Percentiles rank a stretch among this genome's conserved stretches.
Conservation (phyloP, 2,329 filamentous ascomycete species). For the Cladosporium oxysporum region DNA sequence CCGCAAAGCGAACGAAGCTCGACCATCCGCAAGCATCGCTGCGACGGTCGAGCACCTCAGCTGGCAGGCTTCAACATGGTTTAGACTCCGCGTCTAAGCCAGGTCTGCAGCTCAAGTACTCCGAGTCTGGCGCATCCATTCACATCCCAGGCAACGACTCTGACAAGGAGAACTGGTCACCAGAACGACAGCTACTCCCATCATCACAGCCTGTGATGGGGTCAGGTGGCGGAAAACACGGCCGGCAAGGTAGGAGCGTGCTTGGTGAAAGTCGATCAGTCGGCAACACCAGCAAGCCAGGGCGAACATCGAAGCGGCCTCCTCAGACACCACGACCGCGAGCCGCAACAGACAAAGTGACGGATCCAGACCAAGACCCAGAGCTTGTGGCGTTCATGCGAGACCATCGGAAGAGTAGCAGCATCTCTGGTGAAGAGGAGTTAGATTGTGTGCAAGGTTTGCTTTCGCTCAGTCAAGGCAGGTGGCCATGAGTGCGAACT, state of each 20-base stretch:
- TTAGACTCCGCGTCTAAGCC: neutral
- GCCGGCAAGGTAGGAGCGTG: slow-evolving; percentile 11
- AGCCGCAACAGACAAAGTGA: slow-evolving; percentile 14
- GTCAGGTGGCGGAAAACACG: slow-evolving; percentile 24
- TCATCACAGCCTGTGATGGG: slow-evolving; percentile 28
- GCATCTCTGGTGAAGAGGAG: slow-evolving; percentile 57
- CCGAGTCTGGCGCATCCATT: slow-evolving; percentile 38
- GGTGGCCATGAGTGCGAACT: slow-evolving; percentile 61
- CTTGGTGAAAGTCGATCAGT: slow-evolving; percentile 20
- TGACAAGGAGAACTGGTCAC: slow-evolving; percentile 91
- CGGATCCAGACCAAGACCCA: slow-evolving; percentile 54
- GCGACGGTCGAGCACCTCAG: slow-evolving; percentile 35
- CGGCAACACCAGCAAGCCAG: slow-evolving; percentile 9
- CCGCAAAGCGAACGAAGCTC: slow-evolving; percentile 49
- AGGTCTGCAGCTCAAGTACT: slow-evolving; percentile 32
- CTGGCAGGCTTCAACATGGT: slow-evolving; percentile 35
- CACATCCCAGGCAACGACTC: slow-evolving; percentile 68
- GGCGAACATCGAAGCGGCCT: neutral
- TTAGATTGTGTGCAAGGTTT: slow-evolving; percentile 89
- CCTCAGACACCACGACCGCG: slow-evolving; percentile 18
- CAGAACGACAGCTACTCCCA: slow-evolving; percentile 44
- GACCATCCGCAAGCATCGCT: slow-evolving; percentile 40
- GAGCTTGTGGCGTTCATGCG: slow-evolving; percentile 77
- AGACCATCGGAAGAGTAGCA: slow-evolving; percentile 43
- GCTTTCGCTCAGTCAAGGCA: slow-evolving; percentile 85